Evolutionary conservation across 768 basidiomycete genomes (phyloP).

Genomic region (Kwoniella bestiolae): DNA sequence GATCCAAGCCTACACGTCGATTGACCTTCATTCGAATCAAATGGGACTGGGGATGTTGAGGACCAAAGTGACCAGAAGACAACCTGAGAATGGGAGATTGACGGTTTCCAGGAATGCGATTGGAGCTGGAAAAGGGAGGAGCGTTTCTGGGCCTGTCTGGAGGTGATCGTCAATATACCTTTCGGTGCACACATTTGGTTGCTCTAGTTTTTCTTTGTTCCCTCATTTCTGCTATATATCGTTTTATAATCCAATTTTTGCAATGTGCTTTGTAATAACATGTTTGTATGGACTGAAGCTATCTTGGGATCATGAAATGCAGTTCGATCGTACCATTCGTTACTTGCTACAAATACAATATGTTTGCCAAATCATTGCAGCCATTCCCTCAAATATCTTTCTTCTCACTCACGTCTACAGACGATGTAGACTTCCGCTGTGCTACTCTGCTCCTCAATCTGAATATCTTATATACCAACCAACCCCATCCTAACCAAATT

Average conservation of each 20-base stretch:
- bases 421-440: background rate
- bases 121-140: conserved; percentile 18
- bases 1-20: conserved; percentile 38
- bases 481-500: conserved; percentile 40
- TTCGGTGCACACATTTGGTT: too few relatives aligned
- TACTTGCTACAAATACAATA: background rate
- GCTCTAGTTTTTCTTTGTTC: too few relatives aligned
- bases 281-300: too few relatives aligned
- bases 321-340: too few relatives aligned
- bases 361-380: too few relatives aligned
- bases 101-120: conserved; percentile 4
- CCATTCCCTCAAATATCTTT: background rate
- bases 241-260: too few relatives aligned
- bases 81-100: conserved; percentile 42
- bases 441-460: conserved; percentile 9
- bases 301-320: too few relatives aligned
- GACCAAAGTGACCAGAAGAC: conserved; percentile 37
- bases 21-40: background rate
- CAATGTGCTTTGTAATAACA: too few relatives aligned
- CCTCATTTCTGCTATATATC: too few relatives aligned
- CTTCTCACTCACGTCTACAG: background rate
- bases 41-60: conserved; percentile 23
- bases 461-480: conserved; percentile 37
- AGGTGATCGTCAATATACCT: background rate
- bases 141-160: conserved; percentile 25